Conservation (phyloP, 169 alveolate genomes). For the Babesia ovata region DNA sequence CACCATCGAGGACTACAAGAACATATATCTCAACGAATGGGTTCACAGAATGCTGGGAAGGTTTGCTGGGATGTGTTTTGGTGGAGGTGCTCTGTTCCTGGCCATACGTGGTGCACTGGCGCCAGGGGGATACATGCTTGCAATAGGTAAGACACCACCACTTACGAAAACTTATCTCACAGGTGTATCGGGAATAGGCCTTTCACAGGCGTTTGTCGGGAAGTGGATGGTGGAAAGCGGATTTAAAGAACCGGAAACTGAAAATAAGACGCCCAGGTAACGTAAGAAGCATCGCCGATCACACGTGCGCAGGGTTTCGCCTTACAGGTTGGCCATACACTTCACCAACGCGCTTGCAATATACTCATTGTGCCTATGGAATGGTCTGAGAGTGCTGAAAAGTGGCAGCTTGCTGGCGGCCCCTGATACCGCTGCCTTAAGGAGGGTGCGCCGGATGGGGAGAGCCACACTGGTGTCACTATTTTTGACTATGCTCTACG, state of each 20-base stretch:
- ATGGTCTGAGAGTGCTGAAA: conserved; percentile 60
- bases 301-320: conserved; percentile 72
- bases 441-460: conserved; percentile 20
- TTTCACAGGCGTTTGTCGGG: conserved; percentile 79
- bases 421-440: conserved; percentile 1
- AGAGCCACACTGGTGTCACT: conserved; percentile 28
- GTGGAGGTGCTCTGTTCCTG: conserved; percentile 79
- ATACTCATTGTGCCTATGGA: conserved; percentile 73
- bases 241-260: conserved; percentile 73
- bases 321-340: conserved; percentile 75
- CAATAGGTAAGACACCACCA: conserved; percentile 26
- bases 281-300: too few species aligned
- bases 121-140: conserved; percentile 63
- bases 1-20: conserved; percentile 84
- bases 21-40: conserved; percentile 88
- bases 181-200: conserved; percentile 67
- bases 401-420: background rate
- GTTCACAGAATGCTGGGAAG: conserved; percentile 88
- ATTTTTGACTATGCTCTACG: conserved; percentile 71
- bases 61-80: conserved; percentile 79
- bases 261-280: conserved; percentile 75
- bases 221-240: conserved; percentile 84
- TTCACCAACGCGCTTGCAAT: conserved; percentile 74
- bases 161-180: background rate
- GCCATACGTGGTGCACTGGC: conserved; percentile 73